Base-by-base conservation (phyloP, 2,329 filamentous ascomycete genomes). In the Tolypocladium album region DNA sequence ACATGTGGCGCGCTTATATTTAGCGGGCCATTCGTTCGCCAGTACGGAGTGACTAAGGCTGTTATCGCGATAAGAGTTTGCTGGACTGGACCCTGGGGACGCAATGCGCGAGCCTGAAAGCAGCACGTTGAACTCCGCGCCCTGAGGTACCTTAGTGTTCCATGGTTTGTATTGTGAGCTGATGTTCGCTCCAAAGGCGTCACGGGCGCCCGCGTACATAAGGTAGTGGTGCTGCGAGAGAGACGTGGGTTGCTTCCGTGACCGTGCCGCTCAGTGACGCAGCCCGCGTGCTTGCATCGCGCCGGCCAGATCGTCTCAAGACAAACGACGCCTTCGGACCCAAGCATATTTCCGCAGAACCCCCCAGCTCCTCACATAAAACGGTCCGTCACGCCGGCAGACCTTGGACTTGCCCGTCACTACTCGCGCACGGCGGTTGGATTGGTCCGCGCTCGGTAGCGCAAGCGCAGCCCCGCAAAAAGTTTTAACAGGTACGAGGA, bases 391-490 rank as follows among this genome's bases (percentile, higher is more conserved):
- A 15, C 20, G 9, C 22, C n/a, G 17, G 55, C 22, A 31, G 55
- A 34, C 50, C 15, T 13, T n/a, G 13, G 27, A 34, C 47, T n/a
- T 20, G 27, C 47, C 47, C 17, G 20, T 34, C 17, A 53, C 50
- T 13, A 5, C 27, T 31, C 27, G 27, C 27, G 27, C 47, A 31
- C 47, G 27, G 15, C 47, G 47, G 50, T n/a, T 53, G 20, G 31
- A 53, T 22, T 55, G 50, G 50, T 22, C 34, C 34, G 27, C 5
- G 5, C 34, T 11, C 20, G 50, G 9, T 55, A 22, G n/a, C 22
- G 52, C 43, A 57, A 9, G 34, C 34, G 34, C 34, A 36, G 58
- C 61, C 61, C 61, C 59, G 59, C 61, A 47, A 59, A 57, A 57
- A 31, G 42, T 55, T 53, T 58, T 36, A 11, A 36, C 34, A 31